Base-by-base conservation (phyloP, 345 rosid genomes). In the Alliaria petiolata region DNA sequence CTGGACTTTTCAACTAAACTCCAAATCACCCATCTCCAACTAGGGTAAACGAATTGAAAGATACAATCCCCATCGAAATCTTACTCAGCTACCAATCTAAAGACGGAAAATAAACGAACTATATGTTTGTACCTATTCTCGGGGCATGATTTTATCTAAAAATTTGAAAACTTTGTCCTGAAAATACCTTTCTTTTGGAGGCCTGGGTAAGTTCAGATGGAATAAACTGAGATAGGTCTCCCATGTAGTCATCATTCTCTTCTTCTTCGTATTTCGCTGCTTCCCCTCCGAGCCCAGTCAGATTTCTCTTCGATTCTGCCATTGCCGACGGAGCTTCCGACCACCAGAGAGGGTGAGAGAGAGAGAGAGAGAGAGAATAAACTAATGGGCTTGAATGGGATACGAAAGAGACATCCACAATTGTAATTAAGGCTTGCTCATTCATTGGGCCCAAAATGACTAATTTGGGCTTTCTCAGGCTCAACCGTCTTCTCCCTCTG, bases 191-290 rank as follows among this genome's bases (percentile, higher is more conserved):
- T 42, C 79, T 62, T 65, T 72, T 85, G 12, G 92, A 52, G 16
- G 85, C 61, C 3, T 57, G 78, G 0, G 82, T 62, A 16, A 74
- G 75, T 40, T 86, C 89, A 0, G 83, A 78, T 46, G 92, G 87
- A 62, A 95, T 72, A 60, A 91, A 92, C 12, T 72, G 83, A 62
- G 96, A 84, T 16, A 95, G 83, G 76, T 95, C 95, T 19, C 91
- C 97, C 97, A 91, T 91, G 89, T 91, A 93, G 77, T 91, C 98
- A 36, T 86, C 96, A 0, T 83, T 86, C n/a, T 40, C 51, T 17
- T 74, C 87, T 19, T 69, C 83, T 38, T 60, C 81, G 43, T 40
- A 58, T 63, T 72, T 65, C 28, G 74, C 15, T 62, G 52, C 30
- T 75, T 54, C 43, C 0, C 51, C 44, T 55, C 79, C 82, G 8